Evolutionary conservation across 78 protist genomes (phyloP), one percentile per base, ranked within the genome.

Genomic region (Cavenderia fasciculata): DNA sequence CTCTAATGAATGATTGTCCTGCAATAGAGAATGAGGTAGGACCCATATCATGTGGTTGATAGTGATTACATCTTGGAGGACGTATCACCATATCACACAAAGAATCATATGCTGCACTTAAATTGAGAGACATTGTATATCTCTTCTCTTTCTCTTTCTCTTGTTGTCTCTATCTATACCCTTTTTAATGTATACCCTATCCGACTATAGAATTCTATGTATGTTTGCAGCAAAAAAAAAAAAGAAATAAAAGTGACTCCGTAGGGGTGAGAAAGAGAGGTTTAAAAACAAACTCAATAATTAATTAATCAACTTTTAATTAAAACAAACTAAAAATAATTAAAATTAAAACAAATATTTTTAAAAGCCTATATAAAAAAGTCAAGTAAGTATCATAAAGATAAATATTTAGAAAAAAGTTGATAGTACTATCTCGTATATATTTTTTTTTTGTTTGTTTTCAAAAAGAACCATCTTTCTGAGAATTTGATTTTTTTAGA

Each of bases 41-140:
- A 56, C 93, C 93, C 56, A 87, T 44, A 74, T 87, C 93, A 31
- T 71, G 72, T 0, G 49, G 25, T 18, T 56, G 33, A 40, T 87
- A 87, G 5, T 44, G 47, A 49, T 41, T 65, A 63, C 72, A 63
- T 74, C 93, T 72, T n/a, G 93, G 93, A 38, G 93, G 93, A 51
- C 93, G 40, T 27, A 87, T 87, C 19, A 87, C 66, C 93, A 77
- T 75, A 74, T 87, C 70, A 40, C 78, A 72, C 29, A 87, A 25
- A 14, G 70, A 10, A 33, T 82, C 90, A 82, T 82, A 82, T 68
- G 65, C 79, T 43, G 78, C 76, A 43, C 71, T 59, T 41, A 82
- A 21, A 68, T 82, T 82, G 38, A 82, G 68, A 2, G 72, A 38
- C 54, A 49, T 49, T 14, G 54, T 49, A n/a, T n/a, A n/a, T n/a